Percentiles rank a stretch among this genome's conserved stretches.
These are phyloP conservation scores for Alternaria dauci DNA, from an alignment of 2,329 filamentous ascomycete species.

Conservation along the genomic window DNA sequence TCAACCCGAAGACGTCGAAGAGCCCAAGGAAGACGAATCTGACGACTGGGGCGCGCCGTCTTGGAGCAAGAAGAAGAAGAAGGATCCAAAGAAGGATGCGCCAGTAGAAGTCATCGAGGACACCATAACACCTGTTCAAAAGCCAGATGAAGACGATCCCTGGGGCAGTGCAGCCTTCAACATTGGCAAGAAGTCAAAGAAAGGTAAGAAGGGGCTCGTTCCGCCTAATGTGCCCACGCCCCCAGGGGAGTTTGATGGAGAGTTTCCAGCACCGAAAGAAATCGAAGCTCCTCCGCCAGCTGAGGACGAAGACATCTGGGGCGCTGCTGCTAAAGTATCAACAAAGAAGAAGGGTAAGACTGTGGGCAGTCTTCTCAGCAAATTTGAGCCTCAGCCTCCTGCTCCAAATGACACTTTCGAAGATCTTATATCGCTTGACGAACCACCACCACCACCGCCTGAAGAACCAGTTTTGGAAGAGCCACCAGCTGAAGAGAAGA, in stretches of 20 bases:
- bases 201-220: slow-evolving; percentile 62
- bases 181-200: slow-evolving; percentile 63
- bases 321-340: slow-evolving; percentile 28
- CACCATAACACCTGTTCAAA: slow-evolving; percentile 51
- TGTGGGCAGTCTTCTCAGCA: slow-evolving; percentile 39
- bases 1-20: slow-evolving; percentile 59
- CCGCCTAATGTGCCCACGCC: slow-evolving; percentile 59
- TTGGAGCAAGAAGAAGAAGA: slow-evolving; percentile 60
- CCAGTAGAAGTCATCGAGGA: slow-evolving; percentile 53
- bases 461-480: slow-evolving; percentile 22
- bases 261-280: slow-evolving; percentile 60
- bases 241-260: slow-evolving; percentile 53
- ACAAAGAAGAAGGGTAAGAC: slow-evolving; percentile 48
- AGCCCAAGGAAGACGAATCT: slow-evolving; percentile 59
- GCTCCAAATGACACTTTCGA: slow-evolving; percentile 40
- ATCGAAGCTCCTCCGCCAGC: slow-evolving; percentile 54
- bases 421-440: slow-evolving; percentile 45
- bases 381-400: slow-evolving; percentile 40
- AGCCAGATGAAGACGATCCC: slow-evolving; percentile 55
- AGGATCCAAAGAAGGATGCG: slow-evolving; percentile 50
- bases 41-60: slow-evolving; percentile 67
- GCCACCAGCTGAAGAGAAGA: slow-evolving; percentile 31
- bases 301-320: slow-evolving; percentile 49
- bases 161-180: slow-evolving; percentile 50
- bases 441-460: slow-evolving; percentile 35